These are phyloP conservation scores for Filobasidium wieringae DNA, from an alignment of 768 basidiomycete species.

Conservation along the genomic window DNA sequence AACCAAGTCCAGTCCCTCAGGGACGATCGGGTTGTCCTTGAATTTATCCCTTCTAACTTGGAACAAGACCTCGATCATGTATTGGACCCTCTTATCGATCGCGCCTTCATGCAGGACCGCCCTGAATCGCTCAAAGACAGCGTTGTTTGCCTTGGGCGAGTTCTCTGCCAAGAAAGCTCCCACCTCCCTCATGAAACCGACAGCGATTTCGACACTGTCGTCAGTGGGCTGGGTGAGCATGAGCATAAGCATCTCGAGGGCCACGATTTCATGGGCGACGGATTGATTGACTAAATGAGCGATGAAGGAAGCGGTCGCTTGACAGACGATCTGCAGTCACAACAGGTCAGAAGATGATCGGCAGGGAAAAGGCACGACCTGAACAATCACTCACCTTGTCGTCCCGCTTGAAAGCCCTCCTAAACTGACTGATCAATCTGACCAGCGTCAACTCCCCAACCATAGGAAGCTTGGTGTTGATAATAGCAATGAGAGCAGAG, in stretches of 20 bases:
- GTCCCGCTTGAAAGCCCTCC: slow-evolving; percentile 87
- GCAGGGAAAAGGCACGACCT: not conserved
- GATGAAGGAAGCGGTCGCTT: slow-evolving; percentile 79
- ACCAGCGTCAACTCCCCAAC: slow-evolving; percentile 84
- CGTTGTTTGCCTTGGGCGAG: slow-evolving; percentile 87
- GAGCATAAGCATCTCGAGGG: slow-evolving; percentile 88
- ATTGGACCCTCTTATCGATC: slow-evolving; percentile 93
- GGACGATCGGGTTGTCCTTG: slow-evolving; percentile 92
- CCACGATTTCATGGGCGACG: slow-evolving; percentile 86
- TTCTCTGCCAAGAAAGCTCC: slow-evolving; percentile 89
- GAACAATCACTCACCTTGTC: slow-evolving; percentile 61
- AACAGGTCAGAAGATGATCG: not conserved
- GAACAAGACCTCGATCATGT: slow-evolving; percentile 99
- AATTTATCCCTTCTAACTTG: slow-evolving; percentile 98
- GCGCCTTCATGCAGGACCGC: slow-evolving; percentile 88
- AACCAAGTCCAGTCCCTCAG: slow-evolving; percentile 89
- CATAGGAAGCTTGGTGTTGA: slow-evolving; percentile 94
- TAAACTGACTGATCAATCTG: slow-evolving; percentile 86
- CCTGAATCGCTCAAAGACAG: slow-evolving; percentile 90
- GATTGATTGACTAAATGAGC: slow-evolving; percentile 87
- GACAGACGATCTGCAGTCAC: slow-evolving; percentile 65
- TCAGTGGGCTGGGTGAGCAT: slow-evolving; percentile 90
- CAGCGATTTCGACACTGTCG: slow-evolving; percentile 96
- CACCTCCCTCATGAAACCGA: slow-evolving; percentile 93
- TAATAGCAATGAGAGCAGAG: slow-evolving; percentile 80